Base-by-base conservation (phyloP, 257 asterid genomes). In the Ajuga chamaepitys region DNA sequence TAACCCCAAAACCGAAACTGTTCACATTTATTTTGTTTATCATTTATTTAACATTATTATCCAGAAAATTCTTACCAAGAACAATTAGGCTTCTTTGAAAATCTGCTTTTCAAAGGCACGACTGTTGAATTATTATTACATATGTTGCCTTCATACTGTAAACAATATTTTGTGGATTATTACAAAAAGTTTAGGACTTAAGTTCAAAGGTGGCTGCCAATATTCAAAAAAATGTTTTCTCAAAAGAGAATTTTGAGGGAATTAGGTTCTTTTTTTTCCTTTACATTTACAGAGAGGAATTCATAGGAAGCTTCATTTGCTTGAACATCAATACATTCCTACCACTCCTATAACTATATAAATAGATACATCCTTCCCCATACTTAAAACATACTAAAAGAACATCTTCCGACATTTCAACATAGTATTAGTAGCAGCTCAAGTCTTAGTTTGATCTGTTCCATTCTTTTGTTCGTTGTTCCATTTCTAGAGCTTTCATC, bases 231-330 rank as follows among this genome's bases (percentile, higher is more conserved):
- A 5, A 0, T 28, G 0, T 44, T 16, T 8, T 54, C 58, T 44
- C 22, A 37, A 67, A 62, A 62, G 25, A 16, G 63, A 60, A 58
- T 17, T 58, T 50, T 5, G 14, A 34, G 42, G 34, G 54, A 14
- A 58, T 44, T 54, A 28, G 16, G 21, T 45, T 52, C 21, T 70
- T 53, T 0, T 7, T 52, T 53, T 53, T 51, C 41, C n/a, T n/a
- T 50, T 50, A 8, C 32, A 44, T 67, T 64, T 38, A 65, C 26
- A 20, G 16, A 3, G 34, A 9, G 37, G 5, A 22, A 6, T 79
- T 79, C 82, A 18, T 66, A 30, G 48, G 85, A 80, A 80, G 32
- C 81, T 80, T 80, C 84, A 58, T 28, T 48, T 11, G 3, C 52
- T 51, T 40, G 32, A 37, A 40, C 61, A 34, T 58, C 1, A 14